Percentiles rank a stretch among this genome's conserved stretches.
Evolutionary conservation across 2,329 filamentous ascomycete genomes (phyloP).

Genomic region (Tolypocladium inflatum): DNA sequence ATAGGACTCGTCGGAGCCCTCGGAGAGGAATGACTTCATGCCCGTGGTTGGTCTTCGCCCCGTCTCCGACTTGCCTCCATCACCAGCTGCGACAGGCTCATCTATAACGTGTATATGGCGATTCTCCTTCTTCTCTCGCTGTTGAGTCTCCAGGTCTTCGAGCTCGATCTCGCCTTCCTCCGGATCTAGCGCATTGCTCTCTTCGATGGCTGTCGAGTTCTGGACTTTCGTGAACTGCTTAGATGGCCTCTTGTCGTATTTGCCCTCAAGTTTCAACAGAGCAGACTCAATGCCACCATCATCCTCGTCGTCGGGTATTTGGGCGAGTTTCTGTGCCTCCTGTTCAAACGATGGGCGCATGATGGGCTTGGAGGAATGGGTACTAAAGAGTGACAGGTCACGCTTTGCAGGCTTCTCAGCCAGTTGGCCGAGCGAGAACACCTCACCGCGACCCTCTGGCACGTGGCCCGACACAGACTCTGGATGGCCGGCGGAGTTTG

Average conservation of each 20-base stretch:
- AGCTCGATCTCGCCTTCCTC: background rate
- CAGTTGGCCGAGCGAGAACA: constrained; percentile 50
- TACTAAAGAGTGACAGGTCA: constrained; percentile 47
- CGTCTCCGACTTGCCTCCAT: constrained; percentile 8
- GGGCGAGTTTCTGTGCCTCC: constrained; percentile 77
- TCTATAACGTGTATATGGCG: constrained; percentile 35
- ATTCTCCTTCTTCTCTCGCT: constrained; percentile 34
- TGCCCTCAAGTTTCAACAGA: constrained; percentile 83
- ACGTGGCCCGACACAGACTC: constrained; percentile 10
- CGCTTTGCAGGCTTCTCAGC: constrained; percentile 39
- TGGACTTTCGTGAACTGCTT: constrained; percentile 20
- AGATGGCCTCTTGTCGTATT: constrained; percentile 49
- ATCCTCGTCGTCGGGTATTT: constrained; percentile 71
- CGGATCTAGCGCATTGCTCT: background rate
- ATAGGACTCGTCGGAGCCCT: constrained; percentile 64
- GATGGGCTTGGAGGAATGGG: constrained; percentile 50
- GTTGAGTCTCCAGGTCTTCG: background rate
- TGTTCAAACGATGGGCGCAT: constrained; percentile 76
- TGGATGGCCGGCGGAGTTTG: constrained; percentile 15
- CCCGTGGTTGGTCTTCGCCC: constrained; percentile 21
- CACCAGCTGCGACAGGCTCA: constrained; percentile 20
- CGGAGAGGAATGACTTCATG: constrained; percentile 40
- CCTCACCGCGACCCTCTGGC: constrained; percentile 25
- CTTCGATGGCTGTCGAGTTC: background rate
- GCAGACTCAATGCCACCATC: constrained; percentile 92